Conservation (phyloP, 257 asterid species). For the Galeopsis tetrahit region DNA sequence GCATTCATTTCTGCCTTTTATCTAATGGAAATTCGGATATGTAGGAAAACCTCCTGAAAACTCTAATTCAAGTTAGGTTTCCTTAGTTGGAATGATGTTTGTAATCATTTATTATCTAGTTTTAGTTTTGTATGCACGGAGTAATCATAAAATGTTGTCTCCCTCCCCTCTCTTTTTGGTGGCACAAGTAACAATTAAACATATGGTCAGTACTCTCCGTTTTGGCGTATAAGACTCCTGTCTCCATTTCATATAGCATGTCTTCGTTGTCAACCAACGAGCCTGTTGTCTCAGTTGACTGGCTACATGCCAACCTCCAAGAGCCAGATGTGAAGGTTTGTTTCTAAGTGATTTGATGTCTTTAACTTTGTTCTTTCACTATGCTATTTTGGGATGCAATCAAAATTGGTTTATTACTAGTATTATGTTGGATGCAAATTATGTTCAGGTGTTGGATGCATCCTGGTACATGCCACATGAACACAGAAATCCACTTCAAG, state of each 20-base stretch:
- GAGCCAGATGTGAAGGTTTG: slow-evolving; percentile 82
- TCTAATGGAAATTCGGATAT: not conserved
- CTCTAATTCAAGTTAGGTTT: not conserved
- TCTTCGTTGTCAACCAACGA: slow-evolving; percentile 58
- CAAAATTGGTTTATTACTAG: not conserved
- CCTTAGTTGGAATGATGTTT: slow-evolving; percentile 23
- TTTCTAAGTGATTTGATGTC: not conserved
- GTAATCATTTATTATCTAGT: slow-evolving; percentile 3
- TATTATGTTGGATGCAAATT: not conserved
- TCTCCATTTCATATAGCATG: slow-evolving; percentile 43
- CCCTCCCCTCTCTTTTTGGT: not conserved
- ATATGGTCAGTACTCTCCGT: slow-evolving; percentile 37
- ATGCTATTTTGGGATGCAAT: not conserved
- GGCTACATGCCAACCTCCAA: slow-evolving; percentile 87
- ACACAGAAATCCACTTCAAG: slow-evolving; percentile 96
- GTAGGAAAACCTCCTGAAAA: not conserved
- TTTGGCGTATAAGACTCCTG: slow-evolving; percentile 41
- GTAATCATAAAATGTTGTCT: slow-evolving; percentile 49
- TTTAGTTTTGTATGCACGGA: slow-evolving; percentile 27
- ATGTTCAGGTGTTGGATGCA: slow-evolving; percentile 85
- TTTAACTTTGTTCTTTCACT: not conserved
- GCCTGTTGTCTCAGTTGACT: slow-evolving; percentile 93
- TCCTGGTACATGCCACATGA: slow-evolving; percentile 99
- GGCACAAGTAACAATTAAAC: slow-evolving; percentile 20
- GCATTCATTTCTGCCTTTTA: slow-evolving; percentile 8